Conservation (phyloP, 768 basidiomycete genomes). For the Agaricus subrufescens region DNA sequence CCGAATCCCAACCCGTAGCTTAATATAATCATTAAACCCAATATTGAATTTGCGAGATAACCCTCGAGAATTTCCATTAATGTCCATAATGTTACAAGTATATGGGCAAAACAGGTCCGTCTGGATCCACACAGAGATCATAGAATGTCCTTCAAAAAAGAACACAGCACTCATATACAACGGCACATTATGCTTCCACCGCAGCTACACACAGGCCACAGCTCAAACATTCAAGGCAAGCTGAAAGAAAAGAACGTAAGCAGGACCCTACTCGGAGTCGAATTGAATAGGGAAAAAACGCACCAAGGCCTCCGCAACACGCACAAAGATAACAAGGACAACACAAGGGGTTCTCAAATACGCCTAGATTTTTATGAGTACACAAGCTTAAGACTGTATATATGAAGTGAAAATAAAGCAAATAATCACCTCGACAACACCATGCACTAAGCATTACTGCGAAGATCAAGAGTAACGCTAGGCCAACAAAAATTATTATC, state of each 20-base stretch:
- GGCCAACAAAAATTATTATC: conserved; percentile 60
- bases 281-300: conserved; percentile 6
- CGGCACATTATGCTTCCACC: neutral
- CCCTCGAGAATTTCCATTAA: too few relatives aligned
- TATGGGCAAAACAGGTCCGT: too few relatives aligned
- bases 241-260: conserved; percentile 22
- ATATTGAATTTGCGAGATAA: too few relatives aligned
- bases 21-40: too few relatives aligned
- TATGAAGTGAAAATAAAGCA: conserved; percentile 5
- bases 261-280: neutral
- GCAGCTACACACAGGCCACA: conserved; percentile 34
- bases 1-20: too few relatives aligned
- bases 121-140: too few relatives aligned
- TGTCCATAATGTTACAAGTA: too few relatives aligned
- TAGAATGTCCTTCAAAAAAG: too few relatives aligned
- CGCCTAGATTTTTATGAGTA: conserved; percentile 24
- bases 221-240: conserved; percentile 65
- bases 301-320: conserved; percentile 66
- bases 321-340: conserved; percentile 73
- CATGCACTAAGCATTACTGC: conserved; percentile 58
- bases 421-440: conserved; percentile 51
- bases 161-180: too few relatives aligned
- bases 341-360: conserved; percentile 60
- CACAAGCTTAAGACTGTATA: neutral
- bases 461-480: conserved; percentile 48